These are phyloP conservation scores for Rozella allomycis DNA, from an alignment of 371 early-diverging fungal species.

Conservation along the genomic window DNA sequence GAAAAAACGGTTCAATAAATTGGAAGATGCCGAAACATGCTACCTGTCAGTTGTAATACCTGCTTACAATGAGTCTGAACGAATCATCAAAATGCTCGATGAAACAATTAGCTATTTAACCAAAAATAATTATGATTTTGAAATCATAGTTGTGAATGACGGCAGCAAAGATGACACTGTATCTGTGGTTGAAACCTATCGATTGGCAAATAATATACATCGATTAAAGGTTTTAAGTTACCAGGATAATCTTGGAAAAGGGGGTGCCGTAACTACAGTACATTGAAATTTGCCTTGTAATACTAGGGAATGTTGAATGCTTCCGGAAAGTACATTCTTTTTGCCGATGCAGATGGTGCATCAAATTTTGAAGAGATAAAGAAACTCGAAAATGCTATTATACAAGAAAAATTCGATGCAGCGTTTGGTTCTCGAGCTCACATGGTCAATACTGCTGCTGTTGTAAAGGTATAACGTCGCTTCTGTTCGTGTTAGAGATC, in stretches of 20 bases:
- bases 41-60: slow-evolving; percentile 63
- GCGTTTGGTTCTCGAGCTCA: slow-evolving; percentile 78
- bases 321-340: slow-evolving; percentile 52
- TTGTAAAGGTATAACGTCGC: slow-evolving; percentile 54
- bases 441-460: slow-evolving; percentile 62
- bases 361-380: slow-evolving; percentile 63
- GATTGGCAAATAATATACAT: slow-evolving; percentile 1
- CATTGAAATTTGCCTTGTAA: neutral
- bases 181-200: slow-evolving; percentile 24
- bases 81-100: slow-evolving; percentile 58
- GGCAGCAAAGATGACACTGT: slow-evolving; percentile 54
- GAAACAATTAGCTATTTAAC: slow-evolving; percentile 44
- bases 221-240: slow-evolving; percentile 51
- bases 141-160: slow-evolving; percentile 77
- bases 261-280: slow-evolving; percentile 80
- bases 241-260: slow-evolving; percentile 74
- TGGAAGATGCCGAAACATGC: slow-evolving; percentile 23
- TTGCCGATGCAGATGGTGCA: slow-evolving; percentile 92
- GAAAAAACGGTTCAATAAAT: no score
- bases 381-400: slow-evolving; percentile 8
- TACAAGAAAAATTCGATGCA: slow-evolving; percentile 28
- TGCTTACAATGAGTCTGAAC: slow-evolving; percentile 67
- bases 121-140: slow-evolving; percentile 22
- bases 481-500: slow-evolving; percentile 36
- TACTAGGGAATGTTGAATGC: slow-evolving; percentile 53